Conservation (phyloP, 1,284 basidiomycete genomes). For the Rhodofomes roseus region DNA sequence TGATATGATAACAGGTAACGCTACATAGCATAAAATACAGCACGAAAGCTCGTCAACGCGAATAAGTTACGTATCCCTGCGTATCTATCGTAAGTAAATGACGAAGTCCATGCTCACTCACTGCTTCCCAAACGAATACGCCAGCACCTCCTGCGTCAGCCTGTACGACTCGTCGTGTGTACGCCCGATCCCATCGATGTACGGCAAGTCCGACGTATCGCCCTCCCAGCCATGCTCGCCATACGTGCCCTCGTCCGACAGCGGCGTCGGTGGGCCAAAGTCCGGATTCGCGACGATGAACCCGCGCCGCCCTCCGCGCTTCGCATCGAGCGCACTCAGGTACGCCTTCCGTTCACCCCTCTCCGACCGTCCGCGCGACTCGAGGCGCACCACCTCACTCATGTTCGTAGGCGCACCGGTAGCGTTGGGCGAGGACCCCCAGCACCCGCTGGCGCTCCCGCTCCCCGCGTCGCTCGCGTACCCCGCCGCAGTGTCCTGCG, state of each 20-base stretch:
- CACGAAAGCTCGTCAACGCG: background rate
- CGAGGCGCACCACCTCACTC: background rate
- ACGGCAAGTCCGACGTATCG: slow-evolving; percentile 3
- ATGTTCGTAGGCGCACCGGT: background rate
- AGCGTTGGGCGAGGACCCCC: slow-evolving; percentile 10
- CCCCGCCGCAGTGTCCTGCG: slow-evolving; percentile 8
- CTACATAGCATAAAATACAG: slow-evolving; percentile 2
- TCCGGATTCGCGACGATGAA: slow-evolving; percentile 13
- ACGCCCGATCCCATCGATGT: slow-evolving; percentile 7
- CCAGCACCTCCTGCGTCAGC: slow-evolving; percentile 9
- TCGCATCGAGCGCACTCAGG: background rate
- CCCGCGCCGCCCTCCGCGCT: background rate
- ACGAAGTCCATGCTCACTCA: background rate
- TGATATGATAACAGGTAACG: background rate
- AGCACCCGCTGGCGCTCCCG: slow-evolving; percentile 18
- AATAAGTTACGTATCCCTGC: background rate
- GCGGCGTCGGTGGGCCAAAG: slow-evolving; percentile 3
- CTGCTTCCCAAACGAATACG: slow-evolving; percentile 9
- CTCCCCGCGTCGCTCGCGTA: slow-evolving; percentile 19
- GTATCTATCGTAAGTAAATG: background rate
- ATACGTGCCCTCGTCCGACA: slow-evolving; percentile 1
- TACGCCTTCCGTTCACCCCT: background rate
- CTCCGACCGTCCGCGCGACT: background rate
- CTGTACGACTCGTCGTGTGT: slow-evolving; percentile 8
- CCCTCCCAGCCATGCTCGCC: slow-evolving; percentile 5